These are phyloP conservation scores for Alternaria angustiovoidea DNA, from an alignment of 2,329 filamentous ascomycete species.

Conservation along the genomic window DNA sequence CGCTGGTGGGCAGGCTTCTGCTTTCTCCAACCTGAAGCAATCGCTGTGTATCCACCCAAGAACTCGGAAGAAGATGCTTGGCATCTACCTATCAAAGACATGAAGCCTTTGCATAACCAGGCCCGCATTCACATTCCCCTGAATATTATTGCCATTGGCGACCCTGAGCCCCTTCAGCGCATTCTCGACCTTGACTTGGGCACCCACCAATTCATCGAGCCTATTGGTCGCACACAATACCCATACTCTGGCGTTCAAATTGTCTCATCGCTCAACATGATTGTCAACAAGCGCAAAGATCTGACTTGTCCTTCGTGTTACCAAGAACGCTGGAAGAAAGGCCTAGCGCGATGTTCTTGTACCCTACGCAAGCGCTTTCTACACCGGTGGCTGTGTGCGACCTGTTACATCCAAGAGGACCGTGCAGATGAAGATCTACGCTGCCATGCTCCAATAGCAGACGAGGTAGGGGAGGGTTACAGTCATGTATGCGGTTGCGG, in stretches of 20 bases:
- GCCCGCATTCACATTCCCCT: conserved; percentile 34
- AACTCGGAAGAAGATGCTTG: conserved; percentile 11
- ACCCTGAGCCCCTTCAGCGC: conserved; percentile 27
- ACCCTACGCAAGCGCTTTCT: conserved; percentile 29
- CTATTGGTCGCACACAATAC: conserved; percentile 18
- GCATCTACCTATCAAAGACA: conserved; percentile 7
- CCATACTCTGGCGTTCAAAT: conserved; percentile 27
- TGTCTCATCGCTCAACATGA: conserved; percentile 1
- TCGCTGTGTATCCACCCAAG: conserved; percentile 29
- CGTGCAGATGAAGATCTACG: not conserved
- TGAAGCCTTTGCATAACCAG: conserved; percentile 29
- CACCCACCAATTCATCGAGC: conserved; percentile 6
- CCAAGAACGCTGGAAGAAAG: not conserved
- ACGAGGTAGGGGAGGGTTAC: not conserved
- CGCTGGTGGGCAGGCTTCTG: conserved; percentile 34
- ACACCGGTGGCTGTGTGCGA: conserved; percentile 29
- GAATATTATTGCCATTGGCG: conserved; percentile 11
- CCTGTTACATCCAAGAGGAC: conserved; percentile 17
- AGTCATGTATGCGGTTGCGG: conserved; percentile 13
- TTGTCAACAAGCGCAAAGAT: conserved; percentile 15
- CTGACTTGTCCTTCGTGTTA: conserved; percentile 25
- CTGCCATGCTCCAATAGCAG: not conserved
- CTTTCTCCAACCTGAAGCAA: conserved; percentile 20
- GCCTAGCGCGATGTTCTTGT: conserved; percentile 20
- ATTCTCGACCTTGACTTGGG: conserved; percentile 35